phyloP scores from a whole-genome alignment of 179 eudicot species.

The Heliamphora pulchella region DNA sequence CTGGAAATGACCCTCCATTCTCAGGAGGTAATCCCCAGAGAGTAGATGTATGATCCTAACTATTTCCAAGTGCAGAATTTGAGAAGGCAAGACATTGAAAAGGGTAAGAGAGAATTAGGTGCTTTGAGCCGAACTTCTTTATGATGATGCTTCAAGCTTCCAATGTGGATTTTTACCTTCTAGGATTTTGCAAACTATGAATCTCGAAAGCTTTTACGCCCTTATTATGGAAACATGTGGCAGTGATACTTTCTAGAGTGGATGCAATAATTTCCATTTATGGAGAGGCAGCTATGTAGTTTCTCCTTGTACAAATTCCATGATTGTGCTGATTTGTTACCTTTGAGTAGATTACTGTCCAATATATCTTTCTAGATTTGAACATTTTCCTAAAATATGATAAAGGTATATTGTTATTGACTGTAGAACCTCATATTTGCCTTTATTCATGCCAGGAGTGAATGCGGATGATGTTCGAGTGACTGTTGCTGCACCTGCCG shows the following conservation, averaged over 20 bases:
- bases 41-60: not conserved
- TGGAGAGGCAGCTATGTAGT: not conserved
- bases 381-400: not conserved
- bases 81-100: not conserved
- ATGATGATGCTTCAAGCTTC: too few relatives aligned
- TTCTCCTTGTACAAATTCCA: not conserved
- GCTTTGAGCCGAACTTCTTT: not conserved
- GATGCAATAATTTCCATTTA: not conserved
- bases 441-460: constrained; percentile 49
- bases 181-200: not conserved
- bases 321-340: not conserved
- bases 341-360: not conserved
- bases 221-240: not conserved
- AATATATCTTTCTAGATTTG: not conserved
- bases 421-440: not conserved
- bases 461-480: constrained; percentile 99
- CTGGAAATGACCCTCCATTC: not conserved
- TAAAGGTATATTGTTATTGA: not conserved
- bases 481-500: constrained; percentile 92
- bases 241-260: not conserved
- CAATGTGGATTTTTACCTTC: too few relatives aligned
- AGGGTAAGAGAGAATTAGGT: not conserved
- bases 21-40: not conserved
- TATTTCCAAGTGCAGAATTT: not conserved
- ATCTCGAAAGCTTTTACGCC: too few relatives aligned